Conservation (phyloP, 2,329 filamentous ascomycete species). For the Acrocalymma vagum region DNA sequence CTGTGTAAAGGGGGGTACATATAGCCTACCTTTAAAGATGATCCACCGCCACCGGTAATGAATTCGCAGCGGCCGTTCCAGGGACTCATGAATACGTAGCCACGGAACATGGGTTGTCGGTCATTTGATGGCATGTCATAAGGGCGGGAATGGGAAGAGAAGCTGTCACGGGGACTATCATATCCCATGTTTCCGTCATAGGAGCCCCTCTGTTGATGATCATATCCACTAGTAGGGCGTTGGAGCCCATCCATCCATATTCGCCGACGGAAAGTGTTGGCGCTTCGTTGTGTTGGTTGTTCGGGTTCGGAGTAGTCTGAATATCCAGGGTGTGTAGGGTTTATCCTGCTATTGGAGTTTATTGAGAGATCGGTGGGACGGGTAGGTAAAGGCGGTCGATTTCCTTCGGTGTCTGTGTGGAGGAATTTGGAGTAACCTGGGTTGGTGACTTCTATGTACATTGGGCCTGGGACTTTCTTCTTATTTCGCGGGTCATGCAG, state of each 20-base stretch:
- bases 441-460: constrained; percentile 65
- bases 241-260: constrained; percentile 58
- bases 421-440: constrained; percentile 68
- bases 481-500: constrained; percentile 36
- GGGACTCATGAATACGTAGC: constrained; percentile 81
- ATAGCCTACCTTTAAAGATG: constrained; percentile 68
- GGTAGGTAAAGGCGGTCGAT: constrained; percentile 16
- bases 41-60: constrained; percentile 77
- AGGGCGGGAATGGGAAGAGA: constrained; percentile 21
- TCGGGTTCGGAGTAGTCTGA: constrained; percentile 2
- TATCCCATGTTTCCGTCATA: constrained; percentile 33
- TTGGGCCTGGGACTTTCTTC: constrained; percentile 50
- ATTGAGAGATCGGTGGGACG: constrained; percentile 24
- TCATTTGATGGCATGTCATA: constrained; percentile 43
- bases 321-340: not conserved
- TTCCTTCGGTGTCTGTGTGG: constrained; percentile 27
- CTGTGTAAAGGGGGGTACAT: no score
- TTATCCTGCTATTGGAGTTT: constrained; percentile 13
- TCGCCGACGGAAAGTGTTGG: constrained; percentile 53
- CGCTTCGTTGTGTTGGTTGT: constrained; percentile 5
- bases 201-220: constrained; percentile 47
- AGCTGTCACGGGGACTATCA: constrained; percentile 17
- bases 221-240: constrained; percentile 48
- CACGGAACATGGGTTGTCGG: constrained; percentile 60
- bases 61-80: constrained; percentile 93